Base-by-base conservation (phyloP, 73 alveolate species). In the Effrenium voratum region DNA sequence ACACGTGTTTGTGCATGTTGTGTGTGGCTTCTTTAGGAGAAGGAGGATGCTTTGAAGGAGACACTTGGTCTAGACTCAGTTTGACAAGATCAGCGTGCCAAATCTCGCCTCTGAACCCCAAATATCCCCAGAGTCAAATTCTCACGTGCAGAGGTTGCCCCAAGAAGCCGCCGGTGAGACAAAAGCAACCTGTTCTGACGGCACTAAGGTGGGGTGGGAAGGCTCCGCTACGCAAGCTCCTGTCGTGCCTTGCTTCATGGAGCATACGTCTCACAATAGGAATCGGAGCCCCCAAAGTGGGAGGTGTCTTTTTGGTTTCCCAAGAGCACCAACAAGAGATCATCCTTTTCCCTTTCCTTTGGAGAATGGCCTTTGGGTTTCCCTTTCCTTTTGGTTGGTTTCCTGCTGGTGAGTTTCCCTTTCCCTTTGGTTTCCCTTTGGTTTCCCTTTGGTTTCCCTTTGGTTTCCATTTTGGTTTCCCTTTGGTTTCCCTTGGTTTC, bases 201-300 rank as follows among this genome's bases (percentile, higher is more conserved):
- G n/a, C 28, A 38, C 60, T 59, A 28, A 80, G 91, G 91, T 80
- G 91, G 91, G 91, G 91, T 30, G 91, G 91, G 6, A 80, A 47
- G 70, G 91, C 70, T 34, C 46, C 91, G 32, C 46, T 80, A 36
- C 28, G 91, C 28, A 45, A 66, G 3, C 68, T 80, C 47, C 32
- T 80, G 47, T 80, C 91, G 91, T 32, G 2, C n/a, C 70, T 80
- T 32, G 34, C 70, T 38, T 63, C 41, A n/a, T n/a, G 76, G 8
- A 63, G 76, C 76, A 24, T 13, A 24, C 15, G 15, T 32, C 76
- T 24, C 10, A 63, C 22, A 5, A 32, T 13, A 70, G 5, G 8
- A 34, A 26, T 28, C 24, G 36, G 82, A 5, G 26, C 6, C 34
- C 16, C 28, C 45, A 5, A 34, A 5, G 82, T 19, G 3, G 28